phyloP scores from a whole-genome alignment of 768 basidiomycete species.

The Cystofilobasidium capitatum region DNA sequence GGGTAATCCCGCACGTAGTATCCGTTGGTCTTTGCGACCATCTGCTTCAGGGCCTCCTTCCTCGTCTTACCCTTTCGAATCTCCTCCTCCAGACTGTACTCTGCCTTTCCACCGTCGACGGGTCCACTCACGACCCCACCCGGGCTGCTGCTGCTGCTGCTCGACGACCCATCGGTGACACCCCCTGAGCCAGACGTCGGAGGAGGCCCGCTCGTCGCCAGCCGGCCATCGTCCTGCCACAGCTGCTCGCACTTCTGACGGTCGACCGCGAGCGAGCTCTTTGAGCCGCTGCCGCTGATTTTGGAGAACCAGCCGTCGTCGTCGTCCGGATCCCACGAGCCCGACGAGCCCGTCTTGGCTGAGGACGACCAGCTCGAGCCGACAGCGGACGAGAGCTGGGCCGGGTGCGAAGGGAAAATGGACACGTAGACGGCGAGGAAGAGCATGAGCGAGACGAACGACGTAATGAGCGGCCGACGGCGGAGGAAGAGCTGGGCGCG shows the following conservation, averaged over 20 bases:
- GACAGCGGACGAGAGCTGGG: background rate
- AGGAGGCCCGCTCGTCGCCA: conserved; percentile 4
- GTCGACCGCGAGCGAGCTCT: background rate
- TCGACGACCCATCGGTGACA: background rate
- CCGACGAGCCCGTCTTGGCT: background rate
- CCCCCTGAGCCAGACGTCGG: background rate
- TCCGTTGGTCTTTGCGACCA: conserved; percentile 43
- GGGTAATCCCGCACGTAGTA: conserved; percentile 45
- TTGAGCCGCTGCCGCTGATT: background rate
- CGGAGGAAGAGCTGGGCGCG: background rate
- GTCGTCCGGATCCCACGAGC: background rate
- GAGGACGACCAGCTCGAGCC: background rate
- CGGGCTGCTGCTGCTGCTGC: background rate
- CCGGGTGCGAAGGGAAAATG: conserved; percentile 17
- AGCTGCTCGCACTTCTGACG: conserved; percentile 21
- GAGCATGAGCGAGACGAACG: background rate
- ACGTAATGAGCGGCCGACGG: conserved; percentile 11
- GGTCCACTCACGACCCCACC: background rate
- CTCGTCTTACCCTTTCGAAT: conserved; percentile 29
- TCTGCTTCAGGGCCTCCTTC: conserved; percentile 37
- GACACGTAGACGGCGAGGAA: background rate
- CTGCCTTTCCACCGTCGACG: background rate
- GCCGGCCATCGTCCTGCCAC: conserved; percentile 17
- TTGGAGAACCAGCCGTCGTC: conserved; percentile 1
- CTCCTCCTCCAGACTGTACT: conserved; percentile 26